Conservation (phyloP, 1,284 basidiomycete species). For the Ustilago trichophora region DNA sequence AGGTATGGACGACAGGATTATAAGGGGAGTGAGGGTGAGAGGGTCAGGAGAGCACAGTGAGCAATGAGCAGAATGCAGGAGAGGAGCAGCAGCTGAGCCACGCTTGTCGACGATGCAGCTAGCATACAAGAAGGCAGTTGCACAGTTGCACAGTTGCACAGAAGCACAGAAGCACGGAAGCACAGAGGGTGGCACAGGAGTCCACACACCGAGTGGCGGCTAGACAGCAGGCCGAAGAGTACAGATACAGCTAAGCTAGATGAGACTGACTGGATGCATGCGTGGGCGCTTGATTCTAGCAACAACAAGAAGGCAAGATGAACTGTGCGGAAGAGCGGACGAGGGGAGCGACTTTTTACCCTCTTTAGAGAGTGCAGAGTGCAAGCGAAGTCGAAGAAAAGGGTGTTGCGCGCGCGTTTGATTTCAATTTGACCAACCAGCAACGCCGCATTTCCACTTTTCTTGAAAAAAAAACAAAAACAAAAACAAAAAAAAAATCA, state of each 20-base stretch:
- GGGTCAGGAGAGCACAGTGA: slow-evolving; percentile 7
- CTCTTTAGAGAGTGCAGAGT: no score
- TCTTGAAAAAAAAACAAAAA: background rate
- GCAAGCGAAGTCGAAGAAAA: no score
- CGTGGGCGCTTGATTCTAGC: no score
- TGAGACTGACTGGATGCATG: background rate
- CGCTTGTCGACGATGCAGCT: background rate
- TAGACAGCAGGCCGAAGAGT: background rate
- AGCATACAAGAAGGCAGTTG: background rate
- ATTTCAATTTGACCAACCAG: no score
- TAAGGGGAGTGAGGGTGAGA: background rate
- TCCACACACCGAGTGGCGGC: background rate
- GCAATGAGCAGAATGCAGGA: no score
- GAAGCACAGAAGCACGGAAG: no score
- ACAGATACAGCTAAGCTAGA: background rate
- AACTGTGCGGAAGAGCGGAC: no score
- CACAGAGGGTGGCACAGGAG: no score
- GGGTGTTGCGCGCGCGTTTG: no score
- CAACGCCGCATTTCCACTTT: slow-evolving; percentile 8
- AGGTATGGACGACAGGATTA: slow-evolving; percentile 2
- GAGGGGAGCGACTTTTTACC: no score
- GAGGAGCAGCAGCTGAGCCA: background rate
- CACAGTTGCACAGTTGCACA: background rate
- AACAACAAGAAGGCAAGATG: no score
- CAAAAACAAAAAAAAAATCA: background rate